These are phyloP conservation scores for Colletotrichum noveboracense DNA, from an alignment of 2,329 filamentous ascomycete species.

Conservation along the genomic window DNA sequence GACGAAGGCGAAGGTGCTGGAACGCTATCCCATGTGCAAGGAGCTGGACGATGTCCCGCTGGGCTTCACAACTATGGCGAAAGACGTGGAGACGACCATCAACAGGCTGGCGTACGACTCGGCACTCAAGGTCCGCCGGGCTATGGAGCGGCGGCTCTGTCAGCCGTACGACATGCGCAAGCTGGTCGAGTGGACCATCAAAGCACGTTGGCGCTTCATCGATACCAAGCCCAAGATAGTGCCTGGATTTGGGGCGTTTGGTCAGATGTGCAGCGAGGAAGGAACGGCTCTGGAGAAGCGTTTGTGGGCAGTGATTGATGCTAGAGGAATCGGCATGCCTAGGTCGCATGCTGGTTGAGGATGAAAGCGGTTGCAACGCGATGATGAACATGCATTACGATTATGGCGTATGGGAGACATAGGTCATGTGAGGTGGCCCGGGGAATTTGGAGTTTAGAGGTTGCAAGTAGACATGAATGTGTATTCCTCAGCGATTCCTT, in stretches of 20 bases:
- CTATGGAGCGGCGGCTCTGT: conserved; percentile 1
- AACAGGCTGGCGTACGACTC: background rate
- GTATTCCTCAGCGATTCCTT: background rate
- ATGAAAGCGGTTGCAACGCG: rapidly evolving
- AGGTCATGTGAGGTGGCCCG: background rate
- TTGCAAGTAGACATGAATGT: too few species aligned
- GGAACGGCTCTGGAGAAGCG: background rate
- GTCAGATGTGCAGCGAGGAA: background rate
- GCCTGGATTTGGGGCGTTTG: conserved; percentile 4
- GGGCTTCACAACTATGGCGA: background rate
- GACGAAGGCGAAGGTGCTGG: background rate
- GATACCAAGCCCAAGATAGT: background rate
- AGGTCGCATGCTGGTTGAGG: background rate
- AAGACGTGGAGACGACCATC: background rate
- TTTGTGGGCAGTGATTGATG: conserved; percentile 1
- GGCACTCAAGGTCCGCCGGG: background rate
- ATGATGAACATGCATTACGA: background rate
- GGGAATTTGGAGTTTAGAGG: background rate
- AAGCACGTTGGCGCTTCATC: background rate
- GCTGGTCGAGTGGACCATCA: background rate
- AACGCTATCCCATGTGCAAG: background rate
- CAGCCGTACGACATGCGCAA: background rate
- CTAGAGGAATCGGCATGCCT: background rate
- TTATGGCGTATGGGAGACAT: background rate
- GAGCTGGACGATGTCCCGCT: conserved; percentile 2